Conservation (phyloP, 306 rosid genomes). For the Quercus mongolica region DNA sequence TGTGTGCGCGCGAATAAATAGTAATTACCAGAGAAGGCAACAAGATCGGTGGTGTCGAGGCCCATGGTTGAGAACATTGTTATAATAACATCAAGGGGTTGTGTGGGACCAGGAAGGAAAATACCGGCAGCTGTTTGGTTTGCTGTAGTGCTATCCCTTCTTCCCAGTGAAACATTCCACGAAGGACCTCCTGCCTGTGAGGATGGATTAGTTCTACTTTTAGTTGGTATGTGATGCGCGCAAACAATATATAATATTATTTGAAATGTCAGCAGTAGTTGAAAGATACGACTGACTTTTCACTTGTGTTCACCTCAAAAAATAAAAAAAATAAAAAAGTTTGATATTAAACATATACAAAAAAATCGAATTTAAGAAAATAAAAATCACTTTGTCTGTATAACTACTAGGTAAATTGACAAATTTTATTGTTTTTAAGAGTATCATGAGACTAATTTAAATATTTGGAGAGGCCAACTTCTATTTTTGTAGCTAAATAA, state of each 20-base stretch:
- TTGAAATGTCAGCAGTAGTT: too few relatives aligned
- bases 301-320: neutral
- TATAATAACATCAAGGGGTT: constrained; percentile 16
- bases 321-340: too few relatives aligned
- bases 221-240: too few relatives aligned
- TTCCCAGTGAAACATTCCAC: constrained; percentile 49
- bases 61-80: neutral
- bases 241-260: neutral
- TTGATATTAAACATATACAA: too few relatives aligned
- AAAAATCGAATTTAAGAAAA: too few relatives aligned
- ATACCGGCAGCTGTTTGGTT: constrained; percentile 22
- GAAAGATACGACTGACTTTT: neutral
- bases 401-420: too few relatives aligned
- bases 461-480: too few relatives aligned
- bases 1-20: neutral
- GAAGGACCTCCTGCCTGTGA: constrained; percentile 43
- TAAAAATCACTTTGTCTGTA: too few relatives aligned
- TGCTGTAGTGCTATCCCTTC: constrained; percentile 53
- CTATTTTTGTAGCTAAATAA: too few relatives aligned
- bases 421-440: too few relatives aligned
- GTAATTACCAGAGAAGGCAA: constrained; percentile 48
- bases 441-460: too few relatives aligned
- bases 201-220: too few relatives aligned
- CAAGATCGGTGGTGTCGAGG: constrained; percentile 41
- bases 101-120: constrained; percentile 31